Conservation (phyloP, 2,329 filamentous ascomycete species). For the Teratosphaeria nubilosa region DNA sequence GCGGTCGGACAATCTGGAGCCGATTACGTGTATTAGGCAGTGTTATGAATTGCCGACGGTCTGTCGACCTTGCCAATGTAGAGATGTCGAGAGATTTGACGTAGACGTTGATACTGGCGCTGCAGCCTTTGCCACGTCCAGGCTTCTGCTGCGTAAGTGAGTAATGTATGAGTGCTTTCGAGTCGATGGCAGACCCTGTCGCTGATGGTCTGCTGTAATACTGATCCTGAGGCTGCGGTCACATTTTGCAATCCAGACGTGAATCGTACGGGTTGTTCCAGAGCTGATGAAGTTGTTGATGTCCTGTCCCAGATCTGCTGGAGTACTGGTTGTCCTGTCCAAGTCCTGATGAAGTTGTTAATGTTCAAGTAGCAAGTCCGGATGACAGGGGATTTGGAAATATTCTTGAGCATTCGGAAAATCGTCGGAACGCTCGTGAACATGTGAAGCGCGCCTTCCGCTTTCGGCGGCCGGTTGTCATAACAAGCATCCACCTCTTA, state of each 20-base stretch:
- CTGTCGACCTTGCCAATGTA: background rate
- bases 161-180: background rate
- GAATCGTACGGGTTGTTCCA: background rate
- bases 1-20: background rate
- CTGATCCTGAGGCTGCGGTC: background rate
- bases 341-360: background rate
- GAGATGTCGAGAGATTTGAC: background rate
- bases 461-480: background rate
- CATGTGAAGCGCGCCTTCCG: background rate
- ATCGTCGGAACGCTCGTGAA: background rate
- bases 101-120: background rate
- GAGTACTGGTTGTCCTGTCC: too few relatives aligned
- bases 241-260: background rate
- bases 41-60: background rate
- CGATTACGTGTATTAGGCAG: background rate
- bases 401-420: background rate
- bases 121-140: background rate
- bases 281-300: background rate
- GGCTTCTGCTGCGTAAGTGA: background rate
- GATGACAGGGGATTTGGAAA: background rate
- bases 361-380: background rate
- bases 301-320: background rate
- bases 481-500: background rate
- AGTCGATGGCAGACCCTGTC: background rate
- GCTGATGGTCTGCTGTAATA: background rate